Evolutionary conservation across 2,329 filamentous ascomycete genomes (phyloP).

Genomic region (Cryphonectria parasitica): DNA sequence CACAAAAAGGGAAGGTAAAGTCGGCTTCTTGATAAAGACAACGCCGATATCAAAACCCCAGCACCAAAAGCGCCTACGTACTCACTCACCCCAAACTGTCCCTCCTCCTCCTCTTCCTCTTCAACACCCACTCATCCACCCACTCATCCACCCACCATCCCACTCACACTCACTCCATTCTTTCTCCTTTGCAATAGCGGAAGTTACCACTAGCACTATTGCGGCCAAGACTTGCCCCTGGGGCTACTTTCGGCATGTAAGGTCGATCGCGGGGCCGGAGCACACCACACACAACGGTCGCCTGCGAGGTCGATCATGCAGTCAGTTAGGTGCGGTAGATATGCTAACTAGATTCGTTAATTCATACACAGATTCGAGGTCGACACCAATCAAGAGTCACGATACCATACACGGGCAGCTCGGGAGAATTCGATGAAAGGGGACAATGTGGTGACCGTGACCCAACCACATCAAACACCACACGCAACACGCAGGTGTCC

Average conservation of each 20-base stretch:
- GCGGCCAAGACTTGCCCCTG: neutral
- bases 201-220: neutral
- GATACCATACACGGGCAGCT: neutral
- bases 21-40: slow-evolving; percentile 6
- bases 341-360: neutral
- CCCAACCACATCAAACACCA: slow-evolving; percentile 1
- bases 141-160: neutral
- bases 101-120: neutral
- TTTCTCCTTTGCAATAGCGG: neutral
- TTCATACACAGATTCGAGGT: neutral
- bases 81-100: neutral
- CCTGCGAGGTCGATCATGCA: slow-evolving; percentile 9
- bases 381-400: neutral
- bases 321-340: neutral
- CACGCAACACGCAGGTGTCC: neutral
- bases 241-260: slow-evolving; percentile 6
- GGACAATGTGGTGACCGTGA: neutral
- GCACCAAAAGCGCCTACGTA: neutral
- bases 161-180: neutral
- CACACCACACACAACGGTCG: neutral
- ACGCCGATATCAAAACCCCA: slow-evolving; percentile 9
- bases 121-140: neutral
- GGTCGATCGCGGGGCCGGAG: slow-evolving; percentile 16
- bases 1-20: slow-evolving; percentile 18
- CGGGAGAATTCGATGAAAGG: neutral